These are phyloP conservation scores for Cordyceps javanica DNA, from an alignment of 2,329 filamentous ascomycete species.

Conservation along the genomic window DNA sequence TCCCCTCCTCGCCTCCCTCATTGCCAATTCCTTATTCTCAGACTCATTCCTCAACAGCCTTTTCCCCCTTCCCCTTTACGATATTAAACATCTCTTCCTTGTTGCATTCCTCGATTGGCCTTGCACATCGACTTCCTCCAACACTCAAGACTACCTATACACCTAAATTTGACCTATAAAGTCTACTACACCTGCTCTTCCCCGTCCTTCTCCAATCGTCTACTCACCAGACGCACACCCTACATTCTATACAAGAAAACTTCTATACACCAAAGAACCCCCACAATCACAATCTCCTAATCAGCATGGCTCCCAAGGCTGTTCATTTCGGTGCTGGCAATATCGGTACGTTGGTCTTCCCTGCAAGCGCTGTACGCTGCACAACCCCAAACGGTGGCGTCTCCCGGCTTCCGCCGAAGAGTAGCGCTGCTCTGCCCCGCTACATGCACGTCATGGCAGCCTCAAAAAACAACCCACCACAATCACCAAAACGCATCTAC, in stretches of 20 bases:
- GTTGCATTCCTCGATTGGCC: conserved; percentile 8
- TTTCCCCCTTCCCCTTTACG: background rate
- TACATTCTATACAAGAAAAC: too few relatives aligned
- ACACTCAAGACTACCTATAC: background rate
- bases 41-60: conserved; percentile 7
- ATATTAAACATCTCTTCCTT: background rate
- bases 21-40: background rate
- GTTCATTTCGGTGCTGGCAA: conserved; percentile 84
- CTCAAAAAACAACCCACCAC: background rate
- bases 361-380: background rate
- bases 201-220: background rate
- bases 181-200: background rate
- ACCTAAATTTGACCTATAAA: too few relatives aligned
- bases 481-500: too few relatives aligned
- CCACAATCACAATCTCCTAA: conserved; percentile 15
- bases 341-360: conserved; percentile 51
- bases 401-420: conserved; percentile 6
- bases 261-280: too few relatives aligned
- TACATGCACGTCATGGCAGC: background rate
- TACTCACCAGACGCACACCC: background rate
- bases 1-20: conserved; percentile 2
- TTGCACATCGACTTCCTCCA: background rate
- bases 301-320: conserved; percentile 52
- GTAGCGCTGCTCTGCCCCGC: too few relatives aligned
- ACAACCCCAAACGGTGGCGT: background rate